Percentiles rank a stretch among this genome's conserved stretches.
Evolutionary conservation across 306 rosid species (phyloP).

Genomic region (peach (Prunus persica)): DNA sequence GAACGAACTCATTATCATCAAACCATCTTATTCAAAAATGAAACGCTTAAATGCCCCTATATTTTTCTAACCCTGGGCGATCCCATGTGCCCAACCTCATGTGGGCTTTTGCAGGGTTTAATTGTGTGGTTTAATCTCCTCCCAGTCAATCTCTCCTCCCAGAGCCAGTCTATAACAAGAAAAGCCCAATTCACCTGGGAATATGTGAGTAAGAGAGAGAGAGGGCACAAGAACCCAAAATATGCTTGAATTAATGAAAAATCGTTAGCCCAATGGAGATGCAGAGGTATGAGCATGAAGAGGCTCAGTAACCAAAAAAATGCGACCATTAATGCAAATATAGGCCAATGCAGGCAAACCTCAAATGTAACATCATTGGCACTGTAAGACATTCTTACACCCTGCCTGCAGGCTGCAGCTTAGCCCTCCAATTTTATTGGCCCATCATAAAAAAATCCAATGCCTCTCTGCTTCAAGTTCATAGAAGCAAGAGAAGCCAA

Average conservation of each 20-base stretch:
- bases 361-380: conserved; percentile 20
- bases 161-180: neutral
- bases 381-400: conserved; percentile 38
- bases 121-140: neutral
- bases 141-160: neutral
- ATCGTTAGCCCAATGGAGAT: conserved; percentile 3
- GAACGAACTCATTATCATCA: no score
- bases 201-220: neutral
- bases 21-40: no score
- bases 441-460: neutral
- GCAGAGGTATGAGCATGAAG: neutral
- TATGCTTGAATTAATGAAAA: conserved; percentile 45
- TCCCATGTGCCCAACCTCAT: neutral
- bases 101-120: neutral
- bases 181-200: neutral
- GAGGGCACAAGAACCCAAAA: conserved; percentile 54
- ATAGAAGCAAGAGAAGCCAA: conserved; percentile 10
- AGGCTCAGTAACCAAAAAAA: conserved; percentile 6
- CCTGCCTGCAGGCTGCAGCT: neutral
- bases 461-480: neutral
- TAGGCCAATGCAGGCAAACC: neutral
- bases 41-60: no score
- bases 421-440: neutral
- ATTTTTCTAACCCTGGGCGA: neutral
- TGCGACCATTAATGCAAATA: conserved; percentile 35